phyloP scores from a whole-genome alignment of 176 grass and related monocot species.

The Carex cristatella region DNA sequence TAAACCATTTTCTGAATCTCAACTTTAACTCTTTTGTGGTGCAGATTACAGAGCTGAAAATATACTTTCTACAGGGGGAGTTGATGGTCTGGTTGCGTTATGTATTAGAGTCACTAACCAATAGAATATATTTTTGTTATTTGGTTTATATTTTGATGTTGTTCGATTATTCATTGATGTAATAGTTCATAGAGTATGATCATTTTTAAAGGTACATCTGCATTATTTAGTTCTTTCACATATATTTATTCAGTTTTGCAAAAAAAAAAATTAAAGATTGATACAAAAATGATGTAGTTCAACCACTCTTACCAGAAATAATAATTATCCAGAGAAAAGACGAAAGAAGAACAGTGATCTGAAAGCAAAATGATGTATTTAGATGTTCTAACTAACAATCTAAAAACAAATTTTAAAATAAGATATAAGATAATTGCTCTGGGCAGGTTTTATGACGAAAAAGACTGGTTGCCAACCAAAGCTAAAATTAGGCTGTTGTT shows the following conservation, averaged over 20 bases:
- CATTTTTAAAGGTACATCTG: not conserved
- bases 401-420: not conserved
- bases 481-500: not conserved
- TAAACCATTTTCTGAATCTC: not conserved
- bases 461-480: not conserved
- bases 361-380: not conserved
- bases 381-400: constrained; percentile 3
- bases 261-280: not conserved
- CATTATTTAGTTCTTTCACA: constrained; percentile 17
- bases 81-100: not conserved
- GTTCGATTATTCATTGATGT: not conserved
- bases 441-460: not conserved
- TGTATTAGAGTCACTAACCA: not conserved
- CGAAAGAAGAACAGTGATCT: constrained; percentile 1
- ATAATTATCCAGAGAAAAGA: not conserved
- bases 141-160: not conserved
- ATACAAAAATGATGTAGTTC: not conserved
- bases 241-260: constrained; percentile 7
- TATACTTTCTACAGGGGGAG: not conserved
- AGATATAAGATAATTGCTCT: not conserved
- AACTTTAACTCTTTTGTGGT: not conserved
- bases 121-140: not conserved
- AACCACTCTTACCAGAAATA: not conserved
- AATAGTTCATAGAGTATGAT: constrained; percentile 5
- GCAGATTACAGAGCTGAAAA: not conserved